Evolutionary conservation across 1,139 yeast genomes (phyloP), one percentile per base, ranked within the genome.

Genomic region (Debaryomyces sp.): DNA sequence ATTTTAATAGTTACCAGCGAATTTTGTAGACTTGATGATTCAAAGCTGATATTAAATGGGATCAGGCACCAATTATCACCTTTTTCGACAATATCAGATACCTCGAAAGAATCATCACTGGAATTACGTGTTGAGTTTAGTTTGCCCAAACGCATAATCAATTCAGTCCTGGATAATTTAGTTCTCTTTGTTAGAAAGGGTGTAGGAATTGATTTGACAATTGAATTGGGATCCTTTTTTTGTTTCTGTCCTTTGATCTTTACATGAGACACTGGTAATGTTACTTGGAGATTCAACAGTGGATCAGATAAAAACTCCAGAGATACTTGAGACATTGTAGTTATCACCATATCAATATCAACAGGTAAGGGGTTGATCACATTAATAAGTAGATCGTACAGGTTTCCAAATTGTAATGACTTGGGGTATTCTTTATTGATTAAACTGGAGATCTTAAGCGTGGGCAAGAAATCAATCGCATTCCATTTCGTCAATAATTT

Each of bases 21-120:
- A 6, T 29, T 10, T n/a, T 37, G 35, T 36, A 30, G 37, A 7
- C 12, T 2, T 9, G 32, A 24, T n/a, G 45, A 10, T 10, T 49
- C 45, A 6, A 52, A 39, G 2, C 43, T 17, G 13, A 61, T n/a
- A 34, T 54, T 54, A n/a, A 74, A 51, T 1, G 77, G 77, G 2
- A 72, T 49, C 52, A 65, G 69, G 34, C 53, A 63, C 78, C 79
- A 74, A 50, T 71, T 71, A 22, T 58, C 54, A 2, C 70, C 69
- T 13, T 56, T 49, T 15, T 67, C 74, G 1, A 62, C 59, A 42
- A 57, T 51, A 40, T 63, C 67, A 15, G 45, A 43, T 3, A 47
- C 49, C 32, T 50, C 53, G 13, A 48, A 38, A 3, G 55, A 51
- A 9, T 27, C 30, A 23, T 38, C 33, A 15, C 12, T 24, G 12